Percentiles rank a stretch among this genome's conserved stretches.
Conservation (phyloP, 257 asterid genomes). For the Fraxinus americana region DNA sequence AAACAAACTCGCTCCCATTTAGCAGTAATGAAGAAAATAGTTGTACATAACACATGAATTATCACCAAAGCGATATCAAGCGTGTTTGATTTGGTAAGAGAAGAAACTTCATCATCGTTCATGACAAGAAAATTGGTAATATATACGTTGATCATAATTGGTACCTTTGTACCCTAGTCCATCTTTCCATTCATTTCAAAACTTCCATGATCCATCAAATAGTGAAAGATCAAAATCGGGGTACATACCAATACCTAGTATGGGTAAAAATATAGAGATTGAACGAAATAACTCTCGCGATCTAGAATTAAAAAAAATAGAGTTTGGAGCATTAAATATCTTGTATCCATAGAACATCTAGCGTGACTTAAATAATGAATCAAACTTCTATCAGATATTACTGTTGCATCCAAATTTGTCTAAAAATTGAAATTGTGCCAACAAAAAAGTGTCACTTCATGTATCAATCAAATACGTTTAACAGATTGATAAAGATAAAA, state of each 20-base stretch:
- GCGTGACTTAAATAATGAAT: no score
- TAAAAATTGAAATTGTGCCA: background rate
- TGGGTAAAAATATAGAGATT: no score
- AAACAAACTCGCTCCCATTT: background rate
- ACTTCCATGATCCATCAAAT: no score
- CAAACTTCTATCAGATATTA: background rate
- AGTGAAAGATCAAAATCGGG: no score
- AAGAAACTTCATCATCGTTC: background rate
- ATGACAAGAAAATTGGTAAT: slow-evolving; percentile 1
- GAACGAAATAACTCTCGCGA: no score
- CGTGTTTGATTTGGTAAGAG: slow-evolving; percentile 3
- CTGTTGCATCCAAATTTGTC: slow-evolving; percentile 10
- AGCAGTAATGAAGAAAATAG: background rate
- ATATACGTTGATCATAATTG: background rate
- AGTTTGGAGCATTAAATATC: no score
- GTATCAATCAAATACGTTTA: background rate
- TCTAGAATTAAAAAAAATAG: no score
- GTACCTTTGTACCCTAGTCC: no score
- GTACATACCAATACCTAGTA: no score
- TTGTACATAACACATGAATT: background rate
- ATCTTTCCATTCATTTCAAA: no score
- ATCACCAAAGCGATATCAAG: background rate
- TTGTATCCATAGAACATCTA: no score
- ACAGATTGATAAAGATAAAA: background rate
- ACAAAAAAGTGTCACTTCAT: background rate